These are phyloP conservation scores for Schizothecium vesticola DNA, from an alignment of 495 filamentous ascomycete genomes.

Conservation along the genomic window DNA sequence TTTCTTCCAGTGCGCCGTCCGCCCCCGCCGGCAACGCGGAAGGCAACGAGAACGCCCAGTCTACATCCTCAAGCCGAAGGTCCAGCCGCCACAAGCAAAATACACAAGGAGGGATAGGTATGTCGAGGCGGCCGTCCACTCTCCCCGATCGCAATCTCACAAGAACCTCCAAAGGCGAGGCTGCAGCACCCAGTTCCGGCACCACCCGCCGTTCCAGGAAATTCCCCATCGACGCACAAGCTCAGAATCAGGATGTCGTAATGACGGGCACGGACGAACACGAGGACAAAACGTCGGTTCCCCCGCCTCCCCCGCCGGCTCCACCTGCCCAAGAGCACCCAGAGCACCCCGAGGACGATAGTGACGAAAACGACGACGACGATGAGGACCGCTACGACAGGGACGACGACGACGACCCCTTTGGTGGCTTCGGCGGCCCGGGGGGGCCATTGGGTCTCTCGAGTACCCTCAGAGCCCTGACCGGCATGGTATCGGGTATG, in stretches of 20 bases:
- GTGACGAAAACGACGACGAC: slow-evolving; percentile 46
- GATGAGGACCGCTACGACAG: slow-evolving; percentile 42
- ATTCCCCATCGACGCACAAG: slow-evolving; percentile 44
- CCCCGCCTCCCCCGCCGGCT: slow-evolving; percentile 35
- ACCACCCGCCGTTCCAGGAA: slow-evolving; percentile 51
- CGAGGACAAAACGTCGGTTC: slow-evolving; percentile 46
- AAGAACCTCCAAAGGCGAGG: slow-evolving; percentile 14
- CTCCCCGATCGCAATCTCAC: slow-evolving; percentile 16
- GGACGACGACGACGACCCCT: slow-evolving; percentile 68
- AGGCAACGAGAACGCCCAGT: slow-evolving; percentile 30
- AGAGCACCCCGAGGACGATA: slow-evolving; percentile 47
- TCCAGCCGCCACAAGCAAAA: slow-evolving; percentile 60
- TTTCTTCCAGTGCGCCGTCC: slow-evolving; percentile 28
- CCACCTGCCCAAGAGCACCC: slow-evolving; percentile 44
- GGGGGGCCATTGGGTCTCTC: slow-evolving; percentile 63
- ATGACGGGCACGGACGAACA: slow-evolving; percentile 59
- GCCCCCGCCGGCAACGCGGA: slow-evolving; percentile 25
- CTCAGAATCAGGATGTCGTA: slow-evolving; percentile 45
- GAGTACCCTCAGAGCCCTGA: slow-evolving; percentile 76
- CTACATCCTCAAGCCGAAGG: slow-evolving; percentile 58
- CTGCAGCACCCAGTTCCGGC: slow-evolving; percentile 24
- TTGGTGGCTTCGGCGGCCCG: slow-evolving; percentile 64
- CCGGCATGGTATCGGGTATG: slow-evolving; percentile 83
- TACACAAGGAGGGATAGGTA: slow-evolving; percentile 35
- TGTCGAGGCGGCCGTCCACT: slow-evolving; percentile 6